These are phyloP conservation scores for Penicillium sp. DNA, from an alignment of 2,329 filamentous ascomycete genomes.

Conservation along the genomic window DNA sequence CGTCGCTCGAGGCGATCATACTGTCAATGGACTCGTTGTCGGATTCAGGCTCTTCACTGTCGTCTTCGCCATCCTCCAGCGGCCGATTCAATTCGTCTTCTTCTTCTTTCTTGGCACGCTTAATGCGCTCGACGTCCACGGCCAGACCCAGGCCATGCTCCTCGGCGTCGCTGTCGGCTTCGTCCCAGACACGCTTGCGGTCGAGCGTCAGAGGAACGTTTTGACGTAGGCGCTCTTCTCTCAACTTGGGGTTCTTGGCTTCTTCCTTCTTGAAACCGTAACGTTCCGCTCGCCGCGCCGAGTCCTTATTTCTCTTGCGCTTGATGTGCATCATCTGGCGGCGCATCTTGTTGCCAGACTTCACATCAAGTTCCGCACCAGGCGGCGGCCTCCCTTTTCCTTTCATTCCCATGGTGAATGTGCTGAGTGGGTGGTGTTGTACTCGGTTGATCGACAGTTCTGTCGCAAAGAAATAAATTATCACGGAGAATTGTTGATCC, in stretches of 20 bases:
- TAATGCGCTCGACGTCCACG: constrained; percentile 50
- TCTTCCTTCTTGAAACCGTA: constrained; percentile 82
- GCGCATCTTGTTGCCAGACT: constrained; percentile 73
- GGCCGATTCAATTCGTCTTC: constrained; percentile 41
- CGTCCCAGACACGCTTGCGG: constrained; percentile 86
- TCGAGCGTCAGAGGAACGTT: constrained; percentile 83
- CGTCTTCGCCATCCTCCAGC: constrained; percentile 47
- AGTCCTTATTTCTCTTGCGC: constrained; percentile 73
- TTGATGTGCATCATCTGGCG: constrained; percentile 75
- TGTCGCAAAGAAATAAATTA: constrained; percentile 29
- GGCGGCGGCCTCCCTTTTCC: constrained; percentile 43
- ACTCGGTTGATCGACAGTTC: background rate
- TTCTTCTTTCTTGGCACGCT: constrained; percentile 47
- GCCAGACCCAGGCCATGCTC: constrained; percentile 46
- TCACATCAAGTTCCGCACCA: constrained; percentile 51
- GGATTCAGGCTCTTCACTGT: constrained; percentile 44
- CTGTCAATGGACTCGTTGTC: constrained; percentile 66
- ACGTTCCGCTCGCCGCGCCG: constrained; percentile 71
- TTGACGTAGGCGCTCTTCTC: constrained; percentile 67
- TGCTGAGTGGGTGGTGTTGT: background rate
- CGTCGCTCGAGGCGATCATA: constrained; percentile 65
- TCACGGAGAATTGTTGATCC: constrained; percentile 28
- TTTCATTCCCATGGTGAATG: constrained; percentile 50
- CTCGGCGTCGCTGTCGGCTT: constrained; percentile 57
- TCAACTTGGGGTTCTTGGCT: constrained; percentile 73